A percentile compares a stretch with the other conserved stretches of the same genome.
Evolutionary conservation across 139 green algal species (phyloP).

Genomic region (Mesotaenium endlicherianum): DNA sequence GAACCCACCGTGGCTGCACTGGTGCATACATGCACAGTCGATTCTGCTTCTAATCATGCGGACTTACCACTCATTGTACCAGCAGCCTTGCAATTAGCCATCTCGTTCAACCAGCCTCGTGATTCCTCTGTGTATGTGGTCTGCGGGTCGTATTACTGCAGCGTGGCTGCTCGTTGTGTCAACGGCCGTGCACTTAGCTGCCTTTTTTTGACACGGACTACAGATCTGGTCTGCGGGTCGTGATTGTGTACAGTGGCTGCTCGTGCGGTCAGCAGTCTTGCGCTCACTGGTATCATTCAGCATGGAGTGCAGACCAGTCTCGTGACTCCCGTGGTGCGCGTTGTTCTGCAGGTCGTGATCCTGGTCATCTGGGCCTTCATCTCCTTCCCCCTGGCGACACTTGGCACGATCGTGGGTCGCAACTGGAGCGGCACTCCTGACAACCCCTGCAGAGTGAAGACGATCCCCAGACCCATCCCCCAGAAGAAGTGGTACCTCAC

Average conservation of each 20-base stretch:
- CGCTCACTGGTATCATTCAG: neutral
- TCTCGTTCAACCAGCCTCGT: no score
- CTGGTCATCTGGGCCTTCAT: conserved; percentile 87
- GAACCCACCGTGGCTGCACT: no score
- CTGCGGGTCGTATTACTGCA: neutral
- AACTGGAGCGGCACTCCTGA: conserved; percentile 62
- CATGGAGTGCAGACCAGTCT: no score
- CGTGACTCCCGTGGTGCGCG: neutral
- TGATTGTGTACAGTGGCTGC: neutral
- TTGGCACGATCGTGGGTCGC: conserved; percentile 74
- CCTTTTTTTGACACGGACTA: no score
- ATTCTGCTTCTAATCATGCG: no score
- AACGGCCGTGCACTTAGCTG: no score
- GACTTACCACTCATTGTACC: no score
- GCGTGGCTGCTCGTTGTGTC: neutral
- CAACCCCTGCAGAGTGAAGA: conserved; percentile 74
- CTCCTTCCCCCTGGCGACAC: conserved; percentile 85
- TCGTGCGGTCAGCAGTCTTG: neutral
- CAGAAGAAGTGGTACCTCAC: conserved; percentile 86
- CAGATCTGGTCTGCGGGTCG: neutral
- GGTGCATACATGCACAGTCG: no score
- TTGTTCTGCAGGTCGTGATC: conserved; percentile 66
- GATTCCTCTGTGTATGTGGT: no score
- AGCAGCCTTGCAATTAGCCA: no score
- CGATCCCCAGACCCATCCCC: conserved; percentile 90